These are phyloP conservation scores for Aureobasidium melanogenum DNA, from an alignment of 2,329 filamentous ascomycete species.

Conservation along the genomic window DNA sequence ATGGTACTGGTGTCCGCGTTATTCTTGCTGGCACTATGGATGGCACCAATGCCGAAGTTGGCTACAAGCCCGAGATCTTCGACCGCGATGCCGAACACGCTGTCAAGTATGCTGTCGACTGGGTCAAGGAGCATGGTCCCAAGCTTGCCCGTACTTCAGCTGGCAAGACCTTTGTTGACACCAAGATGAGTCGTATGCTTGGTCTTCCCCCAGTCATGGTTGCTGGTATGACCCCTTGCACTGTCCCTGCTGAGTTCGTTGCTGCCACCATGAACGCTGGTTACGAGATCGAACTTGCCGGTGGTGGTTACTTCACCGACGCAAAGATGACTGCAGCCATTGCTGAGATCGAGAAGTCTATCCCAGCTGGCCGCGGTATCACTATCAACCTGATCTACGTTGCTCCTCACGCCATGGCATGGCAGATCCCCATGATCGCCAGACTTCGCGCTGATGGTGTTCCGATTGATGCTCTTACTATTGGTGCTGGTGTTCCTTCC, in stretches of 20 bases:
- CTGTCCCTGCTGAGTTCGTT: constrained; percentile 85
- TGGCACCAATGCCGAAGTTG: constrained; percentile 80
- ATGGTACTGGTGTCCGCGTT: constrained; percentile 92
- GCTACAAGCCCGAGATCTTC: constrained; percentile 96
- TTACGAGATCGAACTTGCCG: constrained; percentile 86
- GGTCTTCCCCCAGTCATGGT: constrained; percentile 83
- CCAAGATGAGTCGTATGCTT: constrained; percentile 84
- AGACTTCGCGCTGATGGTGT: constrained; percentile 76
- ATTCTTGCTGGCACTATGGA: constrained; percentile 91
- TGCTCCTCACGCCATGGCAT: constrained; percentile 78
- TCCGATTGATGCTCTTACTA: constrained; percentile 84
- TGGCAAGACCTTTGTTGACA: constrained; percentile 88
- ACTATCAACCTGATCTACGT: constrained; percentile 88
- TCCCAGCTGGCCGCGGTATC: constrained; percentile 79
- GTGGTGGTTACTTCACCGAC: constrained; percentile 80
- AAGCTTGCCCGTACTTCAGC: constrained; percentile 80
- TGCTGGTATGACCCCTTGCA: constrained; percentile 87
- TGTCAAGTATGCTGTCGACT: constrained; percentile 89
- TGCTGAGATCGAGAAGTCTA: constrained; percentile 72
- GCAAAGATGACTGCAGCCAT: constrained; percentile 77
- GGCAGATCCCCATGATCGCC: constrained; percentile 81
- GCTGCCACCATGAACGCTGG: constrained; percentile 88
- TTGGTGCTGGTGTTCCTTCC: constrained; percentile 87
- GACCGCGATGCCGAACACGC: constrained; percentile 92
- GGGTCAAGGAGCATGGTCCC: constrained; percentile 97